Conservation (phyloP, 345 rosid species). For the Brassica nigra region DNA sequence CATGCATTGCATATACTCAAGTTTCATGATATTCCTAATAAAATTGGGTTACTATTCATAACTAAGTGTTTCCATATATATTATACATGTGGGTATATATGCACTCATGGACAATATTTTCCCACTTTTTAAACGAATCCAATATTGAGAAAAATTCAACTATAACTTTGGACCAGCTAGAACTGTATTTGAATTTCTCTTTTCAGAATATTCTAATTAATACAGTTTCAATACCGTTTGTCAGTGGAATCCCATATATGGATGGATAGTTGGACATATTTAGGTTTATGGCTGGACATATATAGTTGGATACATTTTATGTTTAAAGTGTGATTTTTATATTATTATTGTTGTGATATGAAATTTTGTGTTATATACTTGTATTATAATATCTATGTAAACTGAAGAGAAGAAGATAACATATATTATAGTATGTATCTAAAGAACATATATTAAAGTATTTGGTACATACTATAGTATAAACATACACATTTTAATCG, state of each 20-base stretch:
- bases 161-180: not conserved
- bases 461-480: not conserved
- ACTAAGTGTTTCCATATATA: not conserved
- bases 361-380: not conserved
- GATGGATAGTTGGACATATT: not conserved
- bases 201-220: not conserved
- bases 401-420: not conserved
- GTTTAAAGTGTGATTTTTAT: not conserved
- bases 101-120: not conserved
- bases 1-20: not conserved
- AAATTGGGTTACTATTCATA: not conserved
- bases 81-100: not conserved
- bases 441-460: not conserved
- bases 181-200: conserved; percentile 11
- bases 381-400: not conserved
- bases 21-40: not conserved
- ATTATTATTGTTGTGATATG: not conserved
- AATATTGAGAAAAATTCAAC: not conserved
- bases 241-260: conserved; percentile 18
- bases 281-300: not conserved
- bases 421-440: not conserved
- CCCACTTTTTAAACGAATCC: not conserved
- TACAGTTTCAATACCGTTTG: conserved; percentile 6
- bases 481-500: not conserved
- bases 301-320: not conserved